These are phyloP conservation scores for Aspergillus nidulans DNA, from an alignment of 495 filamentous ascomycete genomes.

Conservation along the genomic window DNA sequence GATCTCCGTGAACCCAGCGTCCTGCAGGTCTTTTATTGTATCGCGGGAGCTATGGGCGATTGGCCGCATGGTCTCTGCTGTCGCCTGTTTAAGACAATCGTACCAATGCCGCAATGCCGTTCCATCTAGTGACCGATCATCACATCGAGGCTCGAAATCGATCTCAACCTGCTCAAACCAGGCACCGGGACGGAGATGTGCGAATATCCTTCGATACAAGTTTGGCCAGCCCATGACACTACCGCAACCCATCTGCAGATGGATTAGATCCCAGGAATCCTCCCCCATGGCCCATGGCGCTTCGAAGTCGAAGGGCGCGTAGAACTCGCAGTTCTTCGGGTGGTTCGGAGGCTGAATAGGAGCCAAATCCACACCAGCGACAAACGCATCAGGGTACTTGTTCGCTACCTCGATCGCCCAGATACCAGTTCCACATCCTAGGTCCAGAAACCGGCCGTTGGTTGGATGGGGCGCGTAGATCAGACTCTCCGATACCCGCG, in stretches of 20 bases:
- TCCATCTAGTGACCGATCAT: constrained; percentile 59
- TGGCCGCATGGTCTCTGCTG: constrained; percentile 57
- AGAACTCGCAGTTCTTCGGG: constrained; percentile 66
- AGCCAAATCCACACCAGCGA: constrained; percentile 73
- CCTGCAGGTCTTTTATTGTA: constrained; percentile 58
- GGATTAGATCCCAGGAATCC: constrained; percentile 80
- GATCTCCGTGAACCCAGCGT: constrained; percentile 80
- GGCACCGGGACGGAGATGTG: constrained; percentile 78
- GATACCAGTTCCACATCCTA: constrained; percentile 87
- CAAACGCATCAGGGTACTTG: constrained; percentile 56
- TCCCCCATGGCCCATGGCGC: constrained; percentile 72
- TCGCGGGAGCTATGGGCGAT: constrained; percentile 58
- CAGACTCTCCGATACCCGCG: constrained; percentile 51
- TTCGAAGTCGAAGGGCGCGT: constrained; percentile 69
- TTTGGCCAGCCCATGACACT: constrained; percentile 75
- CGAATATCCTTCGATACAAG: constrained; percentile 66
- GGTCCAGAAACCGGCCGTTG: constrained; percentile 63
- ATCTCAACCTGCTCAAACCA: constrained; percentile 92
- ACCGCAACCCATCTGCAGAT: constrained; percentile 75
- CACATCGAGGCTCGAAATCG: constrained; percentile 73
- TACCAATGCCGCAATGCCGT: constrained; percentile 62
- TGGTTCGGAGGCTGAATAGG: constrained; percentile 75
- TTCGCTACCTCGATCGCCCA: constrained; percentile 86
- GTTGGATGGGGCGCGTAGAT: constrained; percentile 50
- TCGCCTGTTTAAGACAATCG: constrained; percentile 64